Evolutionary conservation across 225 moss, liverwort and hornwort genomes (phyloP).

Genomic region (Thuidium tamariscinum): DNA sequence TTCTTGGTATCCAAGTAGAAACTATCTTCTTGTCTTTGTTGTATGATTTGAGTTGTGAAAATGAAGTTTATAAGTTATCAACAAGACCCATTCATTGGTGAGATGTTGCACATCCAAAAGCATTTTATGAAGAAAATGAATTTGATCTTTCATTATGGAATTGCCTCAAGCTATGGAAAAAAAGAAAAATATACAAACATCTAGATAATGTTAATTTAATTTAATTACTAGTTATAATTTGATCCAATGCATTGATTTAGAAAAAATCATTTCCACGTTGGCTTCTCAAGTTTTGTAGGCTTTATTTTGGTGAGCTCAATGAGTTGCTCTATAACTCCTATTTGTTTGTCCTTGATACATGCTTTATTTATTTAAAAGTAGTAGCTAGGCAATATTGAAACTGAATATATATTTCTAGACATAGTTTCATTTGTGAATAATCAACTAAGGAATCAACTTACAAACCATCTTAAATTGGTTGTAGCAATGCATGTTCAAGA

Average conservation of each 20-base stretch:
- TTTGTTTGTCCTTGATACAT: too few relatives aligned
- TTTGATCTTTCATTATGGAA: too few relatives aligned
- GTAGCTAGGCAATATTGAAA: background rate
- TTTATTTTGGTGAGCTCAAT: background rate
- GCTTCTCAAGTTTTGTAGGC: background rate
- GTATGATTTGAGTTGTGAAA: too few relatives aligned
- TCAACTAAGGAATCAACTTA: fast-evolving
- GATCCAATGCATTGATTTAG: background rate
- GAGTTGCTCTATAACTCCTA: background rate
- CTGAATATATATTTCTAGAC: background rate
- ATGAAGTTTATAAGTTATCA: too few relatives aligned
- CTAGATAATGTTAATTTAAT: too few relatives aligned
- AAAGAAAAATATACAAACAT: too few relatives aligned
- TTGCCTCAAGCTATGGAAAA: too few relatives aligned
- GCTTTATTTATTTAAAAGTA: fast-evolving
- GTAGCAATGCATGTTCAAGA: background rate
- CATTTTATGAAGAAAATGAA: too few relatives aligned
- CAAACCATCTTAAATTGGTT: background rate
- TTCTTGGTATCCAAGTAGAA: background rate
- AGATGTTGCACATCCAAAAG: too few relatives aligned
- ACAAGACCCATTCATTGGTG: too few relatives aligned
- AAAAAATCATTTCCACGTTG: background rate
- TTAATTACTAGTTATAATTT: background rate
- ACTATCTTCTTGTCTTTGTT: too few relatives aligned
- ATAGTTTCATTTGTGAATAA: background rate